Conservation (phyloP, 2,329 filamentous ascomycete species). For the Penicillium sumatraense region DNA sequence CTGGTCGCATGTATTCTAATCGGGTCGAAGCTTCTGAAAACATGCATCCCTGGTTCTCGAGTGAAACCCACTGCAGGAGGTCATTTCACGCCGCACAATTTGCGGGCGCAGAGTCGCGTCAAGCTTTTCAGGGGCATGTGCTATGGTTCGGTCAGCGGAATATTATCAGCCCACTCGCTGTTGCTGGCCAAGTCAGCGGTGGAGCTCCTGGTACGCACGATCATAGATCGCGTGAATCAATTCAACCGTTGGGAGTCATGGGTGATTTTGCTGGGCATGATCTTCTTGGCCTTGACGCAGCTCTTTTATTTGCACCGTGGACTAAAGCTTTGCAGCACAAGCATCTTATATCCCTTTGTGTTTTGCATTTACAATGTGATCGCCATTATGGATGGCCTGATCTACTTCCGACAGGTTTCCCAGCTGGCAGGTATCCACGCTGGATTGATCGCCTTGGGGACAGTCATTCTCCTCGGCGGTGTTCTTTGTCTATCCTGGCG, state of each 20-base stretch:
- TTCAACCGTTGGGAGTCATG: conserved; percentile 96
- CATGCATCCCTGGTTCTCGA: conserved; percentile 38
- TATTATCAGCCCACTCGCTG: conserved; percentile 89
- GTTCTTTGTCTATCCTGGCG: conserved; percentile 94
- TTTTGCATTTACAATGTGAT: conserved; percentile 99
- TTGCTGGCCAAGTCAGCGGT: conserved; percentile 96
- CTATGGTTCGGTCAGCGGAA: conserved; percentile 89
- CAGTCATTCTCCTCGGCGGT: conserved; percentile 80
- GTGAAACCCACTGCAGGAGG: conserved; percentile 50
- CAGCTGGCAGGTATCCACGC: conserved; percentile 76
- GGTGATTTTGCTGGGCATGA: conserved; percentile 81
- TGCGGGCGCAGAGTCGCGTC: conserved; percentile 62
- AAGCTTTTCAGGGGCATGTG: conserved; percentile 80
- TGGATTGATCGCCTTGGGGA: conserved; percentile 76
- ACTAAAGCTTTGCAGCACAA: conserved; percentile 92
- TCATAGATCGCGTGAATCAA: conserved; percentile 85
- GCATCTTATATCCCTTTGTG: conserved; percentile 92
- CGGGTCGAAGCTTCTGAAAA: conserved; percentile 54
- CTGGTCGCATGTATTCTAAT: conserved; percentile 72
- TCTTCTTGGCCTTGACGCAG: conserved; percentile 82
- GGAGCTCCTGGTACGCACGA: conserved; percentile 85
- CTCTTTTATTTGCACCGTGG: conserved; percentile 95
- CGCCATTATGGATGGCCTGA: conserved; percentile 93
- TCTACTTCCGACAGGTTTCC: conserved; percentile 92
- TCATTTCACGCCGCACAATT: conserved; percentile 42